A percentile compares a stretch with the other conserved stretches of the same genome.
phyloP scores from a whole-genome alignment of 2,329 filamentous ascomycete species.

The Trichophyton rubrum region DNA sequence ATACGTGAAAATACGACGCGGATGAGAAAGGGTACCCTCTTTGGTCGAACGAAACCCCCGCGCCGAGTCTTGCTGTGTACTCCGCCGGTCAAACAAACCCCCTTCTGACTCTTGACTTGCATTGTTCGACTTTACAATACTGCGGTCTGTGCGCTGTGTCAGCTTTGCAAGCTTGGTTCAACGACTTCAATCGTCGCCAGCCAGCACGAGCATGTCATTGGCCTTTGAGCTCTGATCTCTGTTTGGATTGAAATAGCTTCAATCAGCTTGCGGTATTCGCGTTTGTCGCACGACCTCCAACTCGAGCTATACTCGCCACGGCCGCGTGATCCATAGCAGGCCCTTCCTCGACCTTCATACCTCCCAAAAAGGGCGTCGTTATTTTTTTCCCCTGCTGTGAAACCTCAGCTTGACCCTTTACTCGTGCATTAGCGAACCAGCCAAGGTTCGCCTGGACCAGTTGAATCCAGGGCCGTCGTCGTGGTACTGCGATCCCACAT shows the following conservation, averaged over 20 bases:
- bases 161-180: background rate
- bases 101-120: background rate
- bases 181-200: background rate
- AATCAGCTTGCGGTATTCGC: background rate
- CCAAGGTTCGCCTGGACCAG: conserved; percentile 1
- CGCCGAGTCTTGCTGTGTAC: background rate
- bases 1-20: background rate
- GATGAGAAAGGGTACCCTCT: background rate
- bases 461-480: background rate
- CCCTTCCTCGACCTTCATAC: background rate
- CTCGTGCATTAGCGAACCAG: conserved; percentile 5
- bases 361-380: background rate
- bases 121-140: background rate
- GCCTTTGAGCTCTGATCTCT: background rate
- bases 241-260: background rate
- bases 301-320: conserved; percentile 4
- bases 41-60: background rate
- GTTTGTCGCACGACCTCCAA: conserved; percentile 9
- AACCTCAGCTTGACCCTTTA: conserved; percentile 1
- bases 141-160: background rate
- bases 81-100: background rate
- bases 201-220: background rate
- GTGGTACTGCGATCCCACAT: background rate
- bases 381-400: conserved; percentile 7
- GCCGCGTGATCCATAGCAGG: conserved; percentile 4